Conservation (phyloP, 2,329 filamentous ascomycete genomes). For the Calonectria pseudoreteaudii region DNA sequence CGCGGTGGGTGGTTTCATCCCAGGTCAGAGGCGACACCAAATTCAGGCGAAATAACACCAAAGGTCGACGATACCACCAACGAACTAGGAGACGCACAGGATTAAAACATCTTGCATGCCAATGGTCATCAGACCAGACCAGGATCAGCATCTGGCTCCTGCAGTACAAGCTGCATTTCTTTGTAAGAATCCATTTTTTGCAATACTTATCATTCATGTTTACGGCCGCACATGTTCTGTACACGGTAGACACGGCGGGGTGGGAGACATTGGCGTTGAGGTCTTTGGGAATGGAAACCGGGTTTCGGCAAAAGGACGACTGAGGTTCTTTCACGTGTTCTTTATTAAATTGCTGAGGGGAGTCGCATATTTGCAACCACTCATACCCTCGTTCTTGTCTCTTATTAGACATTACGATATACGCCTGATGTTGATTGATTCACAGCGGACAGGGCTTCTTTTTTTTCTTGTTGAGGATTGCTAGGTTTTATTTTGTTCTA, state of each 20-base stretch:
- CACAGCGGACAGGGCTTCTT: neutral
- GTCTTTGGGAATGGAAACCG: slow-evolving; percentile 12
- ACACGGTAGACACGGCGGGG: slow-evolving; percentile 34
- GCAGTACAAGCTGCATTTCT: neutral
- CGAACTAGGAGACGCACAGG: slow-evolving; percentile 27
- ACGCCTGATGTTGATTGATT: slow-evolving; percentile 5
- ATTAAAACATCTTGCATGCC: neutral
- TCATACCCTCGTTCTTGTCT: neutral
- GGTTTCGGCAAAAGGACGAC: neutral
- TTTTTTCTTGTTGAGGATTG: neutral
- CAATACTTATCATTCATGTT: neutral
- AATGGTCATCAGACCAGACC: no score
- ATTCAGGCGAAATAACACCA: slow-evolving; percentile 41
- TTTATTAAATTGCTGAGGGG: neutral
- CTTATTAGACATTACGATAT: slow-evolving; percentile 13
- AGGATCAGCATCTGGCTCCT: neutral
- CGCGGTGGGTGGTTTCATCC: slow-evolving; percentile 82
- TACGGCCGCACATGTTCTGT: slow-evolving; percentile 28
- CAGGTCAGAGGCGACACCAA: slow-evolving; percentile 24
- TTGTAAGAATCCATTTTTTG: neutral
- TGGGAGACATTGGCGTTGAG: slow-evolving; percentile 31
- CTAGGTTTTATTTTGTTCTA: neutral
- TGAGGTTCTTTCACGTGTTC: neutral
- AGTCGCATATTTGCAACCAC: neutral
- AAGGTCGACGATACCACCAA: slow-evolving; percentile 38